These are phyloP conservation scores for Xylaria acuta DNA, from an alignment of 495 filamentous ascomycete genomes.

Conservation along the genomic window DNA sequence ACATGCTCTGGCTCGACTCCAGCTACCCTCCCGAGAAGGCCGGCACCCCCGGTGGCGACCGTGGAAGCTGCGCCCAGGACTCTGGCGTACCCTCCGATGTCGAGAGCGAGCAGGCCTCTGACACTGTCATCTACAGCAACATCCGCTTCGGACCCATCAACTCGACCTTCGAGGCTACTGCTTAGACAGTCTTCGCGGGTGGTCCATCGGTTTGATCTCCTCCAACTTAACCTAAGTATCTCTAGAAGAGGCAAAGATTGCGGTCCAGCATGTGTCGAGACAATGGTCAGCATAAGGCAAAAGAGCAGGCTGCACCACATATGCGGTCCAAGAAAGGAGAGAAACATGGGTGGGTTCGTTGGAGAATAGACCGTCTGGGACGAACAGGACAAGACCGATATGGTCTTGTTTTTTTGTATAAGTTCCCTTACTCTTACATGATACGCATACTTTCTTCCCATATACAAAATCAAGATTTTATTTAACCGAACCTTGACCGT, in stretches of 20 bases:
- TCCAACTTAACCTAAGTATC: not conserved
- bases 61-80: constrained; percentile 68
- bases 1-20: constrained; percentile 86
- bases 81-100: constrained; percentile 65
- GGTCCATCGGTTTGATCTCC: not conserved
- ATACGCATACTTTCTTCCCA: not conserved
- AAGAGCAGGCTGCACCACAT: not conserved
- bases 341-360: not conserved
- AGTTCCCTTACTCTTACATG: not conserved
- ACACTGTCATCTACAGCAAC: constrained; percentile 62
- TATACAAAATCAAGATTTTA: not conserved
- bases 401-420: no score
- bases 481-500: not conserved
- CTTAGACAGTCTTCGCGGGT: not conserved
- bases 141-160: constrained; percentile 73
- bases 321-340: not conserved
- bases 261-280: not conserved
- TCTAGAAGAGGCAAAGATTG: not conserved
- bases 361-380: not conserved
- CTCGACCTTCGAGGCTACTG: constrained; percentile 55
- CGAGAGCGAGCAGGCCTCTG: constrained; percentile 53
- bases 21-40: constrained; percentile 63
- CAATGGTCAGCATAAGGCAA: not conserved
- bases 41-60: constrained; percentile 64
- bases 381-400: not conserved